Conservation (phyloP, 108 stramenopile species). For the Cylindrotheca fusiformis region DNA sequence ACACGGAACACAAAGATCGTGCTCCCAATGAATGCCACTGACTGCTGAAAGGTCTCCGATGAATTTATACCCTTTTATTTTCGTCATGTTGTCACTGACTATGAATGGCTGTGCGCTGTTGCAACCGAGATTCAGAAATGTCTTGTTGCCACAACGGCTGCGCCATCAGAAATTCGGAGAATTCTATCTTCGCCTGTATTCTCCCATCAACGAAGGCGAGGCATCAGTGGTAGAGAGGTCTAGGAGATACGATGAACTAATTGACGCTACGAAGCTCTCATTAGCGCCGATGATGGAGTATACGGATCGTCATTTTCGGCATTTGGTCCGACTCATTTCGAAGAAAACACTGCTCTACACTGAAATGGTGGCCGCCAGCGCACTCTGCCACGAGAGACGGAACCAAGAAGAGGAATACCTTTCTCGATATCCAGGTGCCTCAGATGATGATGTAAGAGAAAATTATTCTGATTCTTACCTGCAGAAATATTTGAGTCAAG, state of each 20-base stretch:
- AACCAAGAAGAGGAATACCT: slow-evolving; percentile 18
- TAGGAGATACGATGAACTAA: slow-evolving; percentile 7
- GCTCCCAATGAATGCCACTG: too few relatives aligned
- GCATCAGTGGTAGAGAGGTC: too few relatives aligned
- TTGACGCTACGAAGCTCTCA: slow-evolving; percentile 50
- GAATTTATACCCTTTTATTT: too few relatives aligned
- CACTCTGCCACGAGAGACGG: slow-evolving; percentile 65
- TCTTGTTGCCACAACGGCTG: too few relatives aligned
- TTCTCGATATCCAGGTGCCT: slow-evolving; percentile 1
- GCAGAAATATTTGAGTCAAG: slow-evolving; percentile 48
- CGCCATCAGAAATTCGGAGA: too few relatives aligned
- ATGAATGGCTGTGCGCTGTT: too few relatives aligned
- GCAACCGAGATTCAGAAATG: too few relatives aligned
- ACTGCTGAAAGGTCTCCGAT: too few relatives aligned
- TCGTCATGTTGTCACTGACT: too few relatives aligned
- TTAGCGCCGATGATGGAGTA: slow-evolving; percentile 99
- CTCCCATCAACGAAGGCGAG: too few relatives aligned
- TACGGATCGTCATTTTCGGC: slow-evolving; percentile 96
- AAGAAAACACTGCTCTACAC: slow-evolving; percentile 88
- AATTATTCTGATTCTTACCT: slow-evolving; percentile 36
- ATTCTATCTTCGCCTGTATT: too few relatives aligned
- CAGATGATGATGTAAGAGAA: slow-evolving; percentile 22
- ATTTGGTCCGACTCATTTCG: slow-evolving; percentile 81
- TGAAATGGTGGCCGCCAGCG: slow-evolving; percentile 98
- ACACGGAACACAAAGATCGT: too few relatives aligned